These are phyloP conservation scores for Populus trichocarpa DNA, from an alignment of 441 rosid genomes.

Conservation along the genomic window DNA sequence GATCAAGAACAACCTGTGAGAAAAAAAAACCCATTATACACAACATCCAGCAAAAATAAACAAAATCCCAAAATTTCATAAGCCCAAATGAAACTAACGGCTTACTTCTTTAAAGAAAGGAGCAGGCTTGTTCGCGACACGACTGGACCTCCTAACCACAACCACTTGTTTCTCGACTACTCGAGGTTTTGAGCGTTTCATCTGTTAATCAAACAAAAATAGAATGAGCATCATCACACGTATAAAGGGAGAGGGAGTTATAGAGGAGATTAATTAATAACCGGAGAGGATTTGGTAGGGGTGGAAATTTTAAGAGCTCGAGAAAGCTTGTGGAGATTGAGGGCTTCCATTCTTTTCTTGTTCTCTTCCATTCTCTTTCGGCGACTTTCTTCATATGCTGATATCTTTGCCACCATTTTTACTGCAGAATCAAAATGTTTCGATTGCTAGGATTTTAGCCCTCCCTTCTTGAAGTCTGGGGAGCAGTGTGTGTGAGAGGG, in stretches of 20 bases:
- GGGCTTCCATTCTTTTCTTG: slow-evolving; percentile 70
- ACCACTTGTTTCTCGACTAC: slow-evolving; percentile 38
- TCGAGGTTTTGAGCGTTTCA: slow-evolving; percentile 34
- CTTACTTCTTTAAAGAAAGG: slow-evolving; percentile 53
- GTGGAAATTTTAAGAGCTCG: slow-evolving; percentile 37
- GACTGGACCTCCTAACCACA: slow-evolving; percentile 59
- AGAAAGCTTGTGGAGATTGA: slow-evolving; percentile 56
- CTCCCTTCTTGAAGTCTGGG: not conserved
- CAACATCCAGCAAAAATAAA: not conserved
- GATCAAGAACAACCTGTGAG: slow-evolving; percentile 34
- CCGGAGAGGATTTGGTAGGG: slow-evolving; percentile 44
- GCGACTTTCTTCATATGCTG: slow-evolving; percentile 52
- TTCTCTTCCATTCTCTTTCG: slow-evolving; percentile 59
- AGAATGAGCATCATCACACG: not conserved
- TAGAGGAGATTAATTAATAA: slow-evolving; percentile 8
- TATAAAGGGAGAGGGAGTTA: not conserved
- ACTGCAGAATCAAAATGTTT: not conserved
- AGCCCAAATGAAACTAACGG: slow-evolving; percentile 1
- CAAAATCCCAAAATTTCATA: not conserved
- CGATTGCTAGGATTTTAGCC: no score
- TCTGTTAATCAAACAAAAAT: slow-evolving; percentile 25
- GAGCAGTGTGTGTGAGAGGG: no score
- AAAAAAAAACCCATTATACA: not conserved
- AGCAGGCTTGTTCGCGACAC: slow-evolving; percentile 43
- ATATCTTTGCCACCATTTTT: slow-evolving; percentile 34